phyloP scores from a whole-genome alignment of 345 rosid genomes.

The Salix purpurea region DNA sequence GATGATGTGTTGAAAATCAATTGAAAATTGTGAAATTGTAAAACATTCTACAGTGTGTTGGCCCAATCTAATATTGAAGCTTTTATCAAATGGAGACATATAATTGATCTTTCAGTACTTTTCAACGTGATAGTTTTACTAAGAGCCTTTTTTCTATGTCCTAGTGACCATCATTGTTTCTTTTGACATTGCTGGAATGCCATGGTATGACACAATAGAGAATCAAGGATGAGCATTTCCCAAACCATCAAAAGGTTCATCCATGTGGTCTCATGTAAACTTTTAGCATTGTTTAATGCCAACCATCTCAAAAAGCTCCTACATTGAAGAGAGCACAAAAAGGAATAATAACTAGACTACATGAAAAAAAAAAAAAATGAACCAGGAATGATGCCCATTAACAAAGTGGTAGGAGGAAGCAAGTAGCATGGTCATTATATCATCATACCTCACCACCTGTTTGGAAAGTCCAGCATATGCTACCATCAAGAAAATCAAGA shows the following conservation, averaged over 20 bases:
- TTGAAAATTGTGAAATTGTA: too few relatives aligned
- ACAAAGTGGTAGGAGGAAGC: background rate
- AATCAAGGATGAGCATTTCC: background rate
- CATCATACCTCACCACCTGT: constrained; percentile 72
- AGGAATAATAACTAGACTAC: background rate
- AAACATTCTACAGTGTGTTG: too few relatives aligned
- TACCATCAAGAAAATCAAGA: constrained; percentile 63
- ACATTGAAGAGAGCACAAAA: too few relatives aligned
- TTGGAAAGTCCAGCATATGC: constrained; percentile 74
- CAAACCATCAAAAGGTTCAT: too few relatives aligned
- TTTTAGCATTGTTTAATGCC: too few relatives aligned
- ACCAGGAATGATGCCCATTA: background rate
- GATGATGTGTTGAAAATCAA: too few relatives aligned
- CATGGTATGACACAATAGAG: background rate
- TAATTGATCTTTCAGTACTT: too few relatives aligned
- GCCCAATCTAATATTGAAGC: too few relatives aligned
- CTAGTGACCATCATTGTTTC: background rate
- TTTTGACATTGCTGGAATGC: background rate
- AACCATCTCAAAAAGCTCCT: background rate
- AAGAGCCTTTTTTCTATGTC: too few relatives aligned
- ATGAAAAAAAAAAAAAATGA: background rate
- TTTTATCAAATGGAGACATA: too few relatives aligned
- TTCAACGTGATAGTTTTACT: too few relatives aligned
- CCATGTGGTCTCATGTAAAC: background rate
- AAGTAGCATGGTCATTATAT: background rate